Evolutionary conservation across 2,329 filamentous ascomycete species (phyloP).

Genomic region (Penicillium corylophilum): DNA sequence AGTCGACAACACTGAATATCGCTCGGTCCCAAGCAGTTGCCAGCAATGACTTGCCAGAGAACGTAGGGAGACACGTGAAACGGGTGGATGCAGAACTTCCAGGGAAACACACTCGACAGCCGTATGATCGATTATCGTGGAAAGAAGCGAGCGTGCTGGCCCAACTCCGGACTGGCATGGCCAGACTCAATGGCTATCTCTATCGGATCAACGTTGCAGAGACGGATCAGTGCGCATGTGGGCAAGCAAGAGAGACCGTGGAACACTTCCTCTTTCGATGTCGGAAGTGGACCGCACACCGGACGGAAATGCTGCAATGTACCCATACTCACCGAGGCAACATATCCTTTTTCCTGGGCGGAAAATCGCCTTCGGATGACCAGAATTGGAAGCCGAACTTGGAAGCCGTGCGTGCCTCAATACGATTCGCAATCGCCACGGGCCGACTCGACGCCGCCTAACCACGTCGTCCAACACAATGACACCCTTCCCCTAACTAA

Average conservation of each 20-base stretch:
- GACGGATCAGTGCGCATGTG: conserved; percentile 11
- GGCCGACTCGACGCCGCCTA: conserved; percentile 26
- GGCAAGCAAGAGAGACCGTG: conserved; percentile 13
- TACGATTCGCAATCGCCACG: conserved; percentile 31
- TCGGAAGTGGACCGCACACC: conserved; percentile 26
- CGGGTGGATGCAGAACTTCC: no score
- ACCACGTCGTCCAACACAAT: conserved; percentile 16
- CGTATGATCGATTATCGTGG: no score
- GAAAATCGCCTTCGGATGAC: conserved; percentile 23
- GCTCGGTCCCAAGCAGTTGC: no score
- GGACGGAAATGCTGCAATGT: conserved; percentile 24
- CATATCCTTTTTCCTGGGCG: conserved; percentile 30
- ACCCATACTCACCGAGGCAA: conserved; percentile 24
- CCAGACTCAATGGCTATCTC: conserved; percentile 30
- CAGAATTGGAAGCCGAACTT: conserved; percentile 30
- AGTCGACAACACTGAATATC: no score
- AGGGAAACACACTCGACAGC: no score
- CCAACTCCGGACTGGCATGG: conserved; percentile 31
- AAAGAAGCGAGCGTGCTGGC: conserved; percentile 31
- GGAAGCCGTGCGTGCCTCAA: conserved; percentile 27
- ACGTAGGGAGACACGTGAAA: no score
- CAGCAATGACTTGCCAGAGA: no score
- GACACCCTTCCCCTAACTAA: conserved; percentile 9
- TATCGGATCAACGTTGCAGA: conserved; percentile 11
- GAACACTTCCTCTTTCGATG: conserved; percentile 16